Percentiles rank a stretch among this genome's conserved stretches.
These are phyloP conservation scores for Apiotrichum mycotoxinovorans DNA, from an alignment of 1,284 basidiomycete species.

Conservation along the genomic window DNA sequence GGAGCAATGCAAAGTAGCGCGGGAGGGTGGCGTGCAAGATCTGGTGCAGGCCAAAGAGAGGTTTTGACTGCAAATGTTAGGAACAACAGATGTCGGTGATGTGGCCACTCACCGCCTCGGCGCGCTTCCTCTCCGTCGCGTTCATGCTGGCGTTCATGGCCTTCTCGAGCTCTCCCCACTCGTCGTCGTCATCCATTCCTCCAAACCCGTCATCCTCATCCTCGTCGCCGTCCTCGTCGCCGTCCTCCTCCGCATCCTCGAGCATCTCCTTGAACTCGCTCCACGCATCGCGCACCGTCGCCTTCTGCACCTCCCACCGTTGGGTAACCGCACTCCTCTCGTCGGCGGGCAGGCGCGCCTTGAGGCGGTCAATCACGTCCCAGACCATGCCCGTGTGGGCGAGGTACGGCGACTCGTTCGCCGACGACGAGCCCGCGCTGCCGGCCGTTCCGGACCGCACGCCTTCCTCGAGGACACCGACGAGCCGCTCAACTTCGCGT, in stretches of 20 bases:
- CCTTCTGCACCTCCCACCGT: conserved; percentile 33
- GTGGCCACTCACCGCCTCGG: conserved; percentile 32
- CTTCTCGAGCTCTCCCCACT: conserved; percentile 36
- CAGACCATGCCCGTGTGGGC: conserved; percentile 42
- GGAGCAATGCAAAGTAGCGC: conserved; percentile 27
- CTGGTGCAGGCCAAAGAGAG: conserved; percentile 38
- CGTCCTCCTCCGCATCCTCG: conserved; percentile 27
- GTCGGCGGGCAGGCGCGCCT: conserved; percentile 20
- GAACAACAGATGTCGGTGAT: background rate
- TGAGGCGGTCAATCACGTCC: conserved; percentile 34
- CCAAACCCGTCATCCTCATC: conserved; percentile 1
- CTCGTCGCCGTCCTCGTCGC: conserved; percentile 19
- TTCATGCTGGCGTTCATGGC: conserved; percentile 27
- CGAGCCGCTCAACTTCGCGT: conserved; percentile 22
- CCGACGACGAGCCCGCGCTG: background rate
- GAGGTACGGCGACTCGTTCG: conserved; percentile 27
- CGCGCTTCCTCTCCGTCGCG: conserved; percentile 25
- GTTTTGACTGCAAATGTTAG: conserved; percentile 33
- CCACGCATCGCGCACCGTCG: conserved; percentile 43
- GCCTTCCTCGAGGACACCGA: conserved; percentile 23
- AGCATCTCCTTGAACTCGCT: conserved; percentile 43
- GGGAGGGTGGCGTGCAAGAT: conserved; percentile 38
- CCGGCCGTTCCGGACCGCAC: conserved; percentile 3
- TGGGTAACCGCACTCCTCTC: conserved; percentile 29
- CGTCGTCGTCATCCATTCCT: conserved; percentile 25